A percentile compares a stretch with the other conserved stretches of the same genome.
Conservation (phyloP, 257 asterid genomes). For the Lavandula angustifolia region DNA sequence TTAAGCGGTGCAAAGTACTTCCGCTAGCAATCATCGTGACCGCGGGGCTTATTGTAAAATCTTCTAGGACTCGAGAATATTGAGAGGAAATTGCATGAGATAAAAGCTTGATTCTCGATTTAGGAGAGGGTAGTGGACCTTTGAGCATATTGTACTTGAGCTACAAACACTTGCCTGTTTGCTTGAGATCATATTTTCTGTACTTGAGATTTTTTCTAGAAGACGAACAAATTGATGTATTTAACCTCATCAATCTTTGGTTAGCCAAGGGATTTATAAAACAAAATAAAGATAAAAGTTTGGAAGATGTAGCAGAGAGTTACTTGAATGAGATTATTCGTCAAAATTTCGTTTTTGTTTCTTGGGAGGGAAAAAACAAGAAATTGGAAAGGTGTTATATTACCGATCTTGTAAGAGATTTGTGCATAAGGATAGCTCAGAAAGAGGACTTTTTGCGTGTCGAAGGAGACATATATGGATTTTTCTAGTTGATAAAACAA, state of each 20-base stretch:
- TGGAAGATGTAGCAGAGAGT: too few relatives aligned
- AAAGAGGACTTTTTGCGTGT: too few relatives aligned
- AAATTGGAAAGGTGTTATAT: too few relatives aligned
- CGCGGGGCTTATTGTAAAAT: slow-evolving; percentile 9
- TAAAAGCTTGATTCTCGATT: background rate
- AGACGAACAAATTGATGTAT: background rate
- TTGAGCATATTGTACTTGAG: slow-evolving; percentile 7
- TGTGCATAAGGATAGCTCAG: too few relatives aligned
- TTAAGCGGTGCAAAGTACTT: background rate
- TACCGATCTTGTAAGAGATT: too few relatives aligned
- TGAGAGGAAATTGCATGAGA: background rate
- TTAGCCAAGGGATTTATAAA: slow-evolving; percentile 16
- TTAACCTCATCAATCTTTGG: slow-evolving; percentile 14
- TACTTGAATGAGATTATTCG: too few relatives aligned
- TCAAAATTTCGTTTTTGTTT: too few relatives aligned
- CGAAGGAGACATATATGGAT: too few relatives aligned
- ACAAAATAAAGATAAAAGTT: too few relatives aligned
- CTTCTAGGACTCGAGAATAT: background rate
- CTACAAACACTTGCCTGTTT: slow-evolving; percentile 16
- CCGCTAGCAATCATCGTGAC: background rate
- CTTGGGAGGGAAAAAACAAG: too few relatives aligned
- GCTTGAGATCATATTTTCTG: slow-evolving; percentile 19
- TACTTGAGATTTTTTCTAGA: slow-evolving; percentile 25
- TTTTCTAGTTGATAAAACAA: too few relatives aligned
- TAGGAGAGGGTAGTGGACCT: background rate